Percentiles rank a stretch among this genome's conserved stretches.
phyloP scores from a whole-genome alignment of 163 green algal genomes.

The Coccomyxa subellipsoidea region DNA sequence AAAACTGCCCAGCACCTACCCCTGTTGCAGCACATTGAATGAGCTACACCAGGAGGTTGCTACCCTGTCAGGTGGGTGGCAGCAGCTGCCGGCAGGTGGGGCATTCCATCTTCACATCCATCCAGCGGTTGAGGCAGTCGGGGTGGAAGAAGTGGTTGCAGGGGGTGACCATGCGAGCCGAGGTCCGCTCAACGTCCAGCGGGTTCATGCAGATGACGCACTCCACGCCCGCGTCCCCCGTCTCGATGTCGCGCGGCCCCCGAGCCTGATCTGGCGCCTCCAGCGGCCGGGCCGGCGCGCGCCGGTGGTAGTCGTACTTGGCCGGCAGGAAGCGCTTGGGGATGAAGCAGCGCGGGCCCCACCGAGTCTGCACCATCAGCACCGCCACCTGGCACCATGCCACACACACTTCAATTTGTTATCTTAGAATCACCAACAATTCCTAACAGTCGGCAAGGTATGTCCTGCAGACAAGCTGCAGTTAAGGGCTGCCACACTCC shows the following conservation, averaged over 20 bases:
- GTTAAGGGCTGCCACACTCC: no score
- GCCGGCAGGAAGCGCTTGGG: conserved; percentile 63
- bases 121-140: conserved; percentile 75
- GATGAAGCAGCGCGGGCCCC: conserved; percentile 68
- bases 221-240: conserved; percentile 50
- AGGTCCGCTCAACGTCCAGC: conserved; percentile 36
- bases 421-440: no score
- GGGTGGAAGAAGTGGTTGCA: conserved; percentile 87
- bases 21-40: no score
- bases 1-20: no score
- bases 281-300: background rate
- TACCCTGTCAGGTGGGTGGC: background rate
- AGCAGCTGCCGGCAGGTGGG: conserved; percentile 64
- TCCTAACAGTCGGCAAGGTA: no score
- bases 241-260: conserved; percentile 30
- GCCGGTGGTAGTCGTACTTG: conserved; percentile 77
- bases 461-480: no score
- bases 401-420: background rate
- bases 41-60: no score
- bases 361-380: conserved; percentile 63
- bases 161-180: conserved; percentile 65
- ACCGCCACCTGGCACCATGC: conserved; percentile 36
- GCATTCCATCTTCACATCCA: conserved; percentile 85
- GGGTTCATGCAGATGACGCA: conserved; percentile 90
- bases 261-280: background rate